Conservation (phyloP, 2,329 filamentous ascomycete genomes). For the Aureobasidium sp. region DNA sequence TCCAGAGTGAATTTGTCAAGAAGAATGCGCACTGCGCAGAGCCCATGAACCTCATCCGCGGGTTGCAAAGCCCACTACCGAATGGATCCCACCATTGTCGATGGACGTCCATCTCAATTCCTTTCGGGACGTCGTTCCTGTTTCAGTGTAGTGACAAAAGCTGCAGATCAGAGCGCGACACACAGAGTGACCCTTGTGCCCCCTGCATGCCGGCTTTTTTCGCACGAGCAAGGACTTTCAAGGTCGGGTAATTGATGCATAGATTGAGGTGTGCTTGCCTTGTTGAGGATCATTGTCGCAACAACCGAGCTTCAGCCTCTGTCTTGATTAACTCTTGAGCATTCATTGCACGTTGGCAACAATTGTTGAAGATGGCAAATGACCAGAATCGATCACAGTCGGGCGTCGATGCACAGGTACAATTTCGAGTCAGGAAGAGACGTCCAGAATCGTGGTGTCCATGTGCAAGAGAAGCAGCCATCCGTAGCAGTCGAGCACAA, state of each 20-base stretch:
- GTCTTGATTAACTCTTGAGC: background rate
- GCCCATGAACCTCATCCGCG: background rate
- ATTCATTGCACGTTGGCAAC: no score
- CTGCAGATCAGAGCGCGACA: background rate
- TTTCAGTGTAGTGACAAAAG: background rate
- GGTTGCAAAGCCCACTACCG: background rate
- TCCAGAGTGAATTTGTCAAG: constrained; percentile 1
- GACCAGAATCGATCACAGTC: no score
- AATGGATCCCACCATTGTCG: background rate
- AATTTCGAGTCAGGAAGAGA: background rate
- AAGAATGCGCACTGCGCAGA: no score
- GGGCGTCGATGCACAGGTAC: background rate
- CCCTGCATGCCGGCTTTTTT: constrained; percentile 4
- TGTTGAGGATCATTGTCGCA: background rate
- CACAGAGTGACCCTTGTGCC: background rate
- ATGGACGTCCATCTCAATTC: background rate
- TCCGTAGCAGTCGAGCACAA: background rate
- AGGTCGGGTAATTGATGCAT: background rate
- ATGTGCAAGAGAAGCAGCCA: background rate
- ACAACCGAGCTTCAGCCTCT: background rate
- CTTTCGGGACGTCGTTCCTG: background rate
- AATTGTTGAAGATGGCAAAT: no score
- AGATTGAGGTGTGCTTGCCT: background rate
- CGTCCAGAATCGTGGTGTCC: background rate
- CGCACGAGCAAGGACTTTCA: background rate